These are phyloP conservation scores for Epichloe elymi DNA, from an alignment of 2,329 filamentous ascomycete species.

Conservation along the genomic window DNA sequence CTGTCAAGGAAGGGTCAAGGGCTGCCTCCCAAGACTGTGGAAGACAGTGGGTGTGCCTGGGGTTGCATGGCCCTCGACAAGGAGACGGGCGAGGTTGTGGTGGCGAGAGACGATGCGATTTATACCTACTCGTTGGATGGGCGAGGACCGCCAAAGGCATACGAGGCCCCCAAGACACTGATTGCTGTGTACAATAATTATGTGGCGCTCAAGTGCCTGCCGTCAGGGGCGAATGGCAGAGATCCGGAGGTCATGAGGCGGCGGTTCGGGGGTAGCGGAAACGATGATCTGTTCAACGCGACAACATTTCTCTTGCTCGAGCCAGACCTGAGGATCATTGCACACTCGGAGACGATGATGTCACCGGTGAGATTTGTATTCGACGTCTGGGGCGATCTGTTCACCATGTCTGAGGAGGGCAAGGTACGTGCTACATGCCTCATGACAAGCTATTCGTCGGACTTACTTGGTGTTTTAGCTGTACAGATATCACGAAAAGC, in stretches of 20 bases:
- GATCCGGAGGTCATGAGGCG: conserved; percentile 49
- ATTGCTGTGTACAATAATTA: conserved; percentile 75
- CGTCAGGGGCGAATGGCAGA: conserved; percentile 37
- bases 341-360: conserved; percentile 74
- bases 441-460: neutral
- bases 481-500: conserved; percentile 80
- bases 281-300: conserved; percentile 69
- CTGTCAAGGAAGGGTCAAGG: conserved; percentile 84
- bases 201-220: conserved; percentile 73
- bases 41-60: conserved; percentile 81
- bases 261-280: conserved; percentile 57
- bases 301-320: conserved; percentile 88
- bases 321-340: conserved; percentile 77
- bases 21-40: conserved; percentile 73
- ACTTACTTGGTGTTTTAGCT: conserved; percentile 36
- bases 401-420: conserved; percentile 79
- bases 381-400: conserved; percentile 81
- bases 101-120: conserved; percentile 90
- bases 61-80: conserved; percentile 88
- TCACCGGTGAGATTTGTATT: conserved; percentile 71
- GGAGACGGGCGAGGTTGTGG: conserved; percentile 68
- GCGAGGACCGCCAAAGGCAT: conserved; percentile 76
- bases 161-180: conserved; percentile 78
- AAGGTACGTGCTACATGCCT: conserved; percentile 44
- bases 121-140: conserved; percentile 85